Conservation (phyloP, 1,139 yeast genomes). For the Protomyces gravidus region DNA sequence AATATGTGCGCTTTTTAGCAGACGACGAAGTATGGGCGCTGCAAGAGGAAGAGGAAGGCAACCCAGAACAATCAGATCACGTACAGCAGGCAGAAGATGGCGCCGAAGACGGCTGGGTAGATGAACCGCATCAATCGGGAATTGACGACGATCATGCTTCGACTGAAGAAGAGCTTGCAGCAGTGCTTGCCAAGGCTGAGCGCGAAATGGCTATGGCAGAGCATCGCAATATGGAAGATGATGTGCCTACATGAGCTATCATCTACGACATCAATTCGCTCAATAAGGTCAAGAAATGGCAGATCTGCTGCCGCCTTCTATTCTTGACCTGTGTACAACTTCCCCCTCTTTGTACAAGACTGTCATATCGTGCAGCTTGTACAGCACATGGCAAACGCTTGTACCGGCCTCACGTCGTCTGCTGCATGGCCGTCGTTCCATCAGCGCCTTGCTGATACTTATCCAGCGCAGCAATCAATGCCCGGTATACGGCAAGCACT, state of each 20-base stretch:
- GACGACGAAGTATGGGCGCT: slow-evolving; percentile 10
- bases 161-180: neutral
- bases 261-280: neutral
- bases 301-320: neutral
- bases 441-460: neutral
- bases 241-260: neutral
- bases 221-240: neutral
- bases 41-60: neutral
- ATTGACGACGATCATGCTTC: neutral
- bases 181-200: neutral
- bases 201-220: neutral
- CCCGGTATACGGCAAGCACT: slow-evolving; percentile 39
- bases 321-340: neutral
- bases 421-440: neutral
- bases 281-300: neutral
- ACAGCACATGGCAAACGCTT: too few species aligned
- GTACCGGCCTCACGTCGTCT: neutral
- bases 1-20: slow-evolving; percentile 63
- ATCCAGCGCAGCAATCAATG: neutral
- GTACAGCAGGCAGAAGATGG: neutral
- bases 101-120: slow-evolving; percentile 2
- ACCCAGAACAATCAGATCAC: neutral
- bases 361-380: too few species aligned
- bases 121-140: neutral
- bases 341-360: neutral